phyloP scores from a whole-genome alignment of 2,329 filamentous ascomycete genomes.

The Zopfia rhizophila region DNA sequence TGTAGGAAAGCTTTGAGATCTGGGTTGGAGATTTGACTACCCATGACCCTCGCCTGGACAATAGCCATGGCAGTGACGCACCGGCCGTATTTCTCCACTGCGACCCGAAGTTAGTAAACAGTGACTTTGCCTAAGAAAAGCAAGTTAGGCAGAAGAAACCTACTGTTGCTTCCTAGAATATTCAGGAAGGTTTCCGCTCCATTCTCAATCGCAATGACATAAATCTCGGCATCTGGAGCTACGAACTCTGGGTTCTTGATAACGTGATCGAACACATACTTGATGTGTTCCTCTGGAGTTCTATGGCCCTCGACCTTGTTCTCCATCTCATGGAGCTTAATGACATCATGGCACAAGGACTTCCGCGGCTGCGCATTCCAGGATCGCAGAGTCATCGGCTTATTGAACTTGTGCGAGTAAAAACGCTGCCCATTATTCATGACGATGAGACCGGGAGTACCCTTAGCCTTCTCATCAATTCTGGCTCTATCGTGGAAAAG shows the following conservation, averaged over 20 bases:
- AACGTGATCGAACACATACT: conserved; percentile 72
- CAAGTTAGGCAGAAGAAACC: conserved; percentile 42
- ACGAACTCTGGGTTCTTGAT: conserved; percentile 60
- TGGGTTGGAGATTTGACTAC: conserved; percentile 35
- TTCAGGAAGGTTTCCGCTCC: conserved; percentile 67
- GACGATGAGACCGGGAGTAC: conserved; percentile 72
- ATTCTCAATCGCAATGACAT: conserved; percentile 77
- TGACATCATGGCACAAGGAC: conserved; percentile 67
- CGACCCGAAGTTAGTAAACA: conserved; percentile 18
- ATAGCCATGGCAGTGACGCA: conserved; percentile 46
- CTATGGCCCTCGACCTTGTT: conserved; percentile 73
- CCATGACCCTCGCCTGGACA: conserved; percentile 32
- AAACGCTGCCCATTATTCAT: conserved; percentile 81
- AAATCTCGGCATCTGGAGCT: conserved; percentile 64
- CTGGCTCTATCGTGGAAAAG: conserved; percentile 30
- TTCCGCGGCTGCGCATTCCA: conserved; percentile 70
- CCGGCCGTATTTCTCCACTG: conserved; percentile 37
- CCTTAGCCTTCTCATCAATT: conserved; percentile 22
- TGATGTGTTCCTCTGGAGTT: conserved; percentile 69
- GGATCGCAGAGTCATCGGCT: conserved; percentile 67
- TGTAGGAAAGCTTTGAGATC: conserved; percentile 42
- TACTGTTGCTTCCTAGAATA: conserved; percentile 68
- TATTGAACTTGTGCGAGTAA: conserved; percentile 75
- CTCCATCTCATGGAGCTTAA: conserved; percentile 61
- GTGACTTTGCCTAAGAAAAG: background rate